Evolutionary conservation across 805 yeast species (phyloP).

Genomic region (Tetrapisispora phaffii): DNA sequence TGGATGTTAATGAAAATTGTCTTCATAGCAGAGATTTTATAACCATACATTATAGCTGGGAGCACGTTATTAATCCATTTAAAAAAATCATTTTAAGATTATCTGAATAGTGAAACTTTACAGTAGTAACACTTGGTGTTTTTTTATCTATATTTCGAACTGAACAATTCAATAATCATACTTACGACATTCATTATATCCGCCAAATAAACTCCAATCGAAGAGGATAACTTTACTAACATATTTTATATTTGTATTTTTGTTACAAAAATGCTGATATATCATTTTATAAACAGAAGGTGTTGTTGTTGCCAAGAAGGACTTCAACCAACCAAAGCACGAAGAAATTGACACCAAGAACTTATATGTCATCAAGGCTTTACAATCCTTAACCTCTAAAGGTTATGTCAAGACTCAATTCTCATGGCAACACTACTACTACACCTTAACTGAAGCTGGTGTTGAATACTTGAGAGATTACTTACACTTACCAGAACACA

Average conservation of each 20-base stretch:
- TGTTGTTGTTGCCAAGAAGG: constrained; percentile 99
- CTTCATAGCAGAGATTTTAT: too few relatives aligned
- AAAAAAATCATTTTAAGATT: too few relatives aligned
- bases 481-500: constrained; percentile 97
- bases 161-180: too few relatives aligned
- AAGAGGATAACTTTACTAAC: constrained; percentile 1
- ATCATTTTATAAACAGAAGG: constrained; percentile 58
- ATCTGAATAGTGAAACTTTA: too few relatives aligned
- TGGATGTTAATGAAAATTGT: too few relatives aligned
- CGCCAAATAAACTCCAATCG: too few relatives aligned
- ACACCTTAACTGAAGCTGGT: constrained; percentile 99
- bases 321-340: constrained; percentile 94
- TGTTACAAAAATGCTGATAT: neutral
- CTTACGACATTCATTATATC: too few relatives aligned
- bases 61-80: too few relatives aligned
- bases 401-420: constrained; percentile 99
- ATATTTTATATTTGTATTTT: neutral
- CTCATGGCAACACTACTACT: constrained; percentile 99
- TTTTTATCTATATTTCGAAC: too few relatives aligned
- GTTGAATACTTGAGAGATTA: constrained; percentile 95
- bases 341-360: constrained; percentile 97
- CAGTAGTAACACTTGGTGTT: too few relatives aligned
- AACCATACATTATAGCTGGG: too few relatives aligned
- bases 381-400: constrained; percentile 96
- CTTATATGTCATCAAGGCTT: constrained; percentile 96